Conservation (phyloP, 768 basidiomycete species). For the Lactarius akahatsu region DNA sequence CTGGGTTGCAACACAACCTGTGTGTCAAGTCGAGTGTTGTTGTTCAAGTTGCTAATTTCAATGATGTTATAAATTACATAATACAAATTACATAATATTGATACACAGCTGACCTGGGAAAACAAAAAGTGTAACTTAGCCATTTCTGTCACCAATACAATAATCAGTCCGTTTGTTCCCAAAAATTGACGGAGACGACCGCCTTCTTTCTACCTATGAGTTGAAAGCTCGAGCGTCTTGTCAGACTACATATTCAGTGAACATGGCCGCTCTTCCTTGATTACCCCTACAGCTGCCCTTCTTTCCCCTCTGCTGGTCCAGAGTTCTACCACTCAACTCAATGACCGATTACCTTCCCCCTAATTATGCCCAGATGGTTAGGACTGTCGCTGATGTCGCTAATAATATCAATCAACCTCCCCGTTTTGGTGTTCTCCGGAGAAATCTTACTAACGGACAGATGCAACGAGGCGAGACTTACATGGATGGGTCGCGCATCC, state of each 20-base stretch:
- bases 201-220: neutral
- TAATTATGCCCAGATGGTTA: neutral
- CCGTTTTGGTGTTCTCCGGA: neutral
- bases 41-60: no score
- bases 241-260: neutral
- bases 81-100: no score
- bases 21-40: no score
- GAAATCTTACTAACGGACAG: no score
- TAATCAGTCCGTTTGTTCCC: neutral
- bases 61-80: no score
- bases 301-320: neutral
- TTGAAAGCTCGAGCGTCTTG: neutral
- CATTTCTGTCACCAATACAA: no score
- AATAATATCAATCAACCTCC: neutral
- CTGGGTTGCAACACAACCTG: no score
- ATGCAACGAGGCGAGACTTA: neutral
- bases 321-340: neutral
- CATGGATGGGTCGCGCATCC: neutral
- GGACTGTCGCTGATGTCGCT: neutral
- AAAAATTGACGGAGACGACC: neutral
- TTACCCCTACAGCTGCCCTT: neutral
- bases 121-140: no score
- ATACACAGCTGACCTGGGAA: no score
- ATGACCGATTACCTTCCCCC: neutral
- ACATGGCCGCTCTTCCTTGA: neutral